These are phyloP conservation scores for Forsythia suspensa DNA, from an alignment of 257 asterid genomes.

Conservation along the genomic window DNA sequence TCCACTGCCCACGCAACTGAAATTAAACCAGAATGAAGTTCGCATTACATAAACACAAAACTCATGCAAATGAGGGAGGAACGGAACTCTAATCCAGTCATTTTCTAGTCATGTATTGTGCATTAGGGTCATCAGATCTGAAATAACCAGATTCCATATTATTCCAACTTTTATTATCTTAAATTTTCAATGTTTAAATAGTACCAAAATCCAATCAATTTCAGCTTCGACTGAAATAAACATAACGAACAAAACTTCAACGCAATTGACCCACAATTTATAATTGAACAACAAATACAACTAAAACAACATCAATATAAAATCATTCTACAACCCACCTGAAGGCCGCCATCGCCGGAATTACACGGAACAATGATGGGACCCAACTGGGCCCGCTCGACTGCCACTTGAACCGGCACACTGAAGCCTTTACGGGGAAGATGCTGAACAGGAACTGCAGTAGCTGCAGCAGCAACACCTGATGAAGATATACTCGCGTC, in stretches of 20 bases:
- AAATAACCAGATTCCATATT: neutral
- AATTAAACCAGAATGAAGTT: neutral
- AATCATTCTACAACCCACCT: constrained; percentile 39
- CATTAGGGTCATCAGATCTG: neutral
- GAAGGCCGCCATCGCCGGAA: constrained; percentile 75
- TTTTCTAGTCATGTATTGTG: neutral
- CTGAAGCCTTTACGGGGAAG: constrained; percentile 66
- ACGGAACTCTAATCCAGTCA: neutral
- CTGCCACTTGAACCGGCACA: constrained; percentile 73
- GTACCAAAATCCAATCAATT: constrained; percentile 16
- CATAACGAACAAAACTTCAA: neutral
- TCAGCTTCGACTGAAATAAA: neutral
- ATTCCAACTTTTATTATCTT: neutral
- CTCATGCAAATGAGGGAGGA: neutral
- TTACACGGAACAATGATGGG: constrained; percentile 67
- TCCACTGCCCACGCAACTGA: neutral
- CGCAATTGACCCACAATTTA: neutral
- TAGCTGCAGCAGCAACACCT: constrained; percentile 19
- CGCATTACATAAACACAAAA: neutral
- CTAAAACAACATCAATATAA: neutral
- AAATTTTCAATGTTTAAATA: neutral
- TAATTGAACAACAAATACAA: constrained; percentile 11
- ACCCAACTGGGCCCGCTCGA: constrained; percentile 53
- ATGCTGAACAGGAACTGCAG: constrained; percentile 48
- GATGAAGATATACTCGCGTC: constrained; percentile 32